Evolutionary conservation across 805 yeast species (phyloP), one percentile per base, ranked within the genome.

Genomic region (Kluyveromyces wickerhamii): DNA sequence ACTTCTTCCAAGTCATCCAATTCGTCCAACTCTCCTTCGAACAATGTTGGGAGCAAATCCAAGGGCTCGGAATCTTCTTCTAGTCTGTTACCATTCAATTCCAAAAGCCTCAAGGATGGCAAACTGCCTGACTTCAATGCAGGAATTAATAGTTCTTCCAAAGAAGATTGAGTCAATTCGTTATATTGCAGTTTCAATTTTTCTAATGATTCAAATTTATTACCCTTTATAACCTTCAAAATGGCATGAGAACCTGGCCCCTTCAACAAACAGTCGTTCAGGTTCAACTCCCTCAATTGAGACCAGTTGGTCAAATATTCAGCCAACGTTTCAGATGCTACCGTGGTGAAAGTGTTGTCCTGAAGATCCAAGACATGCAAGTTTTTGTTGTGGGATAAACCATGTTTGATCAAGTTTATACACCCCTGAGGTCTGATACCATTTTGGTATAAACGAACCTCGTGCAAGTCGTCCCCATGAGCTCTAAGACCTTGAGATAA

Each of bases 371-470:
- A 62, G 25, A 72, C 72, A 47, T 75, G 67, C 48, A 92, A 70
- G 16, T 71, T 62, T 18, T 67, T 65, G 54, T 83, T 77, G 42
- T 67, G 57, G 28, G 71, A 59, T 50, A 92, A 72, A 37, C 96
- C 97, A 35, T 79, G 71, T 13, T 65, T 62, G 45, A 89, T 67
- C 51, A 89, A 70, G 46, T 72, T 77, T 43, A 79, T 72, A 37
- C 89, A 78, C 48, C 99, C 99, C 37, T 75, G 78, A 36, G 95
- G 97, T 62, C 99, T 78, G 44, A 92, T 92, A 55, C 99, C 99
- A 59, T 92, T 92, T 65, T 92, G 99, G 55, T 86, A 89, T 46
- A 92, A 69, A 55, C 82, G 77, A 22, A 88, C 75, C 39, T 69
- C 74, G 58, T 82, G 74, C 53, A 88, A 67, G 4, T 53, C 60